Conservation (phyloP, 768 basidiomycete genomes). For the Dictyophora rubrovolvata region DNA sequence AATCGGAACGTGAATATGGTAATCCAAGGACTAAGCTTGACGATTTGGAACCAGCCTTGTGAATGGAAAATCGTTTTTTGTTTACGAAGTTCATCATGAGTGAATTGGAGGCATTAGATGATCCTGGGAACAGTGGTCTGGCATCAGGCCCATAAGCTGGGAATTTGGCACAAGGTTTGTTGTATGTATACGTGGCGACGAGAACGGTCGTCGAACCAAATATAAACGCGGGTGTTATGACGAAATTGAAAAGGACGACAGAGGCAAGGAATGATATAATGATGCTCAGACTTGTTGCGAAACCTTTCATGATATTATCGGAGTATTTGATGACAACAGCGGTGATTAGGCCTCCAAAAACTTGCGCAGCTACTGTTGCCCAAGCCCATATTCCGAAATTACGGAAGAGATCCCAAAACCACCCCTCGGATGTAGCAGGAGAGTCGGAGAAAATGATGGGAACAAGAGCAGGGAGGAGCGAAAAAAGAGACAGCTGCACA, state of each 20-base stretch:
- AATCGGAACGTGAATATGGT: slow-evolving; percentile 17
- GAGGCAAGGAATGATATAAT: slow-evolving; percentile 91
- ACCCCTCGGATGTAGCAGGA: slow-evolving; percentile 19
- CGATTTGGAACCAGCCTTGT: slow-evolving; percentile 42
- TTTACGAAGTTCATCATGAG: slow-evolving; percentile 48
- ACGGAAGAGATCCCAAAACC: slow-evolving; percentile 51
- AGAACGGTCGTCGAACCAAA: slow-evolving; percentile 79
- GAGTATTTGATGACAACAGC: slow-evolving; percentile 93
- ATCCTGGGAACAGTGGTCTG: slow-evolving; percentile 24
- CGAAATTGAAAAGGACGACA: slow-evolving; percentile 82
- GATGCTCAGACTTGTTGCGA: slow-evolving; percentile 90
- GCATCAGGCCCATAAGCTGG: not conserved
- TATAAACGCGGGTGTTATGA: slow-evolving; percentile 76
- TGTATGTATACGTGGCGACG: slow-evolving; percentile 86
- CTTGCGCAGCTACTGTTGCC: slow-evolving; percentile 81
- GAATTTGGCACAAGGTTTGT: slow-evolving; percentile 38
- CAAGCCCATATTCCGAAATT: slow-evolving; percentile 90
- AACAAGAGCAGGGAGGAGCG: slow-evolving; percentile 34
- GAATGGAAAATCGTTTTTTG: slow-evolving; percentile 32
- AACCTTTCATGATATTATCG: slow-evolving; percentile 88
- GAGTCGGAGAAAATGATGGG: slow-evolving; percentile 12
- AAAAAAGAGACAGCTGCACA: slow-evolving; percentile 39
- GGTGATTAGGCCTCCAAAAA: slow-evolving; percentile 84
- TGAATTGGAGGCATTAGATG: slow-evolving; percentile 38
- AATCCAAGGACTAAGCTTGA: slow-evolving; percentile 40